phyloP scores from a whole-genome alignment of 441 rosid genomes.

The Iberis amara region DNA sequence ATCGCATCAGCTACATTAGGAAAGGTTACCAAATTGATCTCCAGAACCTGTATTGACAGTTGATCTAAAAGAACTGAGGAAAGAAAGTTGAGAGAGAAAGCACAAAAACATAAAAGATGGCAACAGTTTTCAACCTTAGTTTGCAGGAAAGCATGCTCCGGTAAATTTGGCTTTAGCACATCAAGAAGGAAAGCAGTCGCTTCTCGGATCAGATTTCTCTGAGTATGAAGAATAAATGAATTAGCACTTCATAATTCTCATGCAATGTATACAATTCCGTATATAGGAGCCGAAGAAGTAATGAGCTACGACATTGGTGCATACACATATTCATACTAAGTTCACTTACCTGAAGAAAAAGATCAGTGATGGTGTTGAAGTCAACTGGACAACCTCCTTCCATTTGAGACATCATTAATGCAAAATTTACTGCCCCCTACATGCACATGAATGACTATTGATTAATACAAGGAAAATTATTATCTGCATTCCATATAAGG shows the following conservation, averaged over 20 bases:
- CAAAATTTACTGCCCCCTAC: slow-evolving; percentile 99
- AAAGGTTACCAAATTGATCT: slow-evolving; percentile 94
- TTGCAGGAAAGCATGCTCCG: slow-evolving; percentile 92
- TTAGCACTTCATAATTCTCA: slow-evolving; percentile 5
- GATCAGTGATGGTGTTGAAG: slow-evolving; percentile 95
- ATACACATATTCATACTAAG: background rate
- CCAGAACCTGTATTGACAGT: slow-evolving; percentile 61
- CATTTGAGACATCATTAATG: slow-evolving; percentile 99
- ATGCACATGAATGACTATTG: slow-evolving; percentile 23
- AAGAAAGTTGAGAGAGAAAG: slow-evolving; percentile 3
- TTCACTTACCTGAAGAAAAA: slow-evolving; percentile 84
- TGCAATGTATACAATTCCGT: slow-evolving; percentile 6
- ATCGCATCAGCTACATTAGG: slow-evolving; percentile 98
- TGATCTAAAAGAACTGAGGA: slow-evolving; percentile 25
- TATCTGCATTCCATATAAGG: no score
- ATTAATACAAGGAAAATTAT: background rate
- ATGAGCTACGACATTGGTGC: slow-evolving; percentile 2
- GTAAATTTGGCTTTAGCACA: slow-evolving; percentile 94
- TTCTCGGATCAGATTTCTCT: slow-evolving; percentile 97
- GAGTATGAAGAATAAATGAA: slow-evolving; percentile 18
- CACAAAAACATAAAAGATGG: slow-evolving; percentile 13
- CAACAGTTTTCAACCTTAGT: slow-evolving; percentile 59
- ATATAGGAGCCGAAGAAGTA: slow-evolving; percentile 4
- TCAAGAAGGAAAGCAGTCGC: slow-evolving; percentile 97
- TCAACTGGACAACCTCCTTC: slow-evolving; percentile 99